Percentiles rank a stretch among this genome's conserved stretches.
These are phyloP conservation scores for Cordyceps javanica DNA, from an alignment of 2,329 filamentous ascomycete species.

Conservation along the genomic window DNA sequence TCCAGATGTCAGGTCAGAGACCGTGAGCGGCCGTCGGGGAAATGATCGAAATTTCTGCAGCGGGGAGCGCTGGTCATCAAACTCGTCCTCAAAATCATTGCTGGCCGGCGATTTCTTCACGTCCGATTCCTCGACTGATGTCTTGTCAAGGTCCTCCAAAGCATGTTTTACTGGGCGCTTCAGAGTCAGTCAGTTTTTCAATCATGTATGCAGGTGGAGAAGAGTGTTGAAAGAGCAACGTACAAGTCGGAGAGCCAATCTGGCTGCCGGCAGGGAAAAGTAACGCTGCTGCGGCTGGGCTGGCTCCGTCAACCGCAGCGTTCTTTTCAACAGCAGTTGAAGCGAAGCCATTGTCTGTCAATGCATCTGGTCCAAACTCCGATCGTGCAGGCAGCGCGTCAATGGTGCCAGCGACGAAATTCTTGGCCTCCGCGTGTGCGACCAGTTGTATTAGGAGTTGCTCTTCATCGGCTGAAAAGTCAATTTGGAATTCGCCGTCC, in stretches of 20 bases:
- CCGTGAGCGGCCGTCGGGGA: slow-evolving; percentile 73
- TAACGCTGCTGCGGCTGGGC: background rate
- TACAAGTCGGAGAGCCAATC: slow-evolving; percentile 46
- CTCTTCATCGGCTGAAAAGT: slow-evolving; percentile 42
- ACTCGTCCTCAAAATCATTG: slow-evolving; percentile 18
- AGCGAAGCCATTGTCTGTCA: background rate
- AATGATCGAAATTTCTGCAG: slow-evolving; percentile 72
- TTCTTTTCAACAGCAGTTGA: background rate
- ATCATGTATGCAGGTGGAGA: slow-evolving; percentile 7
- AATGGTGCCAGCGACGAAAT: slow-evolving; percentile 7
- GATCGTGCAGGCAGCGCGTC: background rate
- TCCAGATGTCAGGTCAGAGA: slow-evolving; percentile 81
- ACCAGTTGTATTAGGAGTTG: slow-evolving; percentile 30
- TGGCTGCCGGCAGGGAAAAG: background rate
- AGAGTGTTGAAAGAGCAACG: slow-evolving; percentile 21
- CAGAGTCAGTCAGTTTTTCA: slow-evolving; percentile 51
- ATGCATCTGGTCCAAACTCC: background rate
- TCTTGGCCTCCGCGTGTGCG: slow-evolving; percentile 17
- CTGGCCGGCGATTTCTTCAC: background rate
- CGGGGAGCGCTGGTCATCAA: slow-evolving; percentile 44
- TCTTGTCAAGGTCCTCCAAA: slow-evolving; percentile 22
- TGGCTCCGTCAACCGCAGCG: background rate
- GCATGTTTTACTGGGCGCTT: slow-evolving; percentile 58
- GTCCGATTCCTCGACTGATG: too few species aligned
- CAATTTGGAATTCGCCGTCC: slow-evolving; percentile 41